Percentiles rank a stretch among this genome's conserved stretches.
Evolutionary conservation across 1,284 basidiomycete genomes (phyloP).

Genomic region (Cystobasidium slooffiae): DNA sequence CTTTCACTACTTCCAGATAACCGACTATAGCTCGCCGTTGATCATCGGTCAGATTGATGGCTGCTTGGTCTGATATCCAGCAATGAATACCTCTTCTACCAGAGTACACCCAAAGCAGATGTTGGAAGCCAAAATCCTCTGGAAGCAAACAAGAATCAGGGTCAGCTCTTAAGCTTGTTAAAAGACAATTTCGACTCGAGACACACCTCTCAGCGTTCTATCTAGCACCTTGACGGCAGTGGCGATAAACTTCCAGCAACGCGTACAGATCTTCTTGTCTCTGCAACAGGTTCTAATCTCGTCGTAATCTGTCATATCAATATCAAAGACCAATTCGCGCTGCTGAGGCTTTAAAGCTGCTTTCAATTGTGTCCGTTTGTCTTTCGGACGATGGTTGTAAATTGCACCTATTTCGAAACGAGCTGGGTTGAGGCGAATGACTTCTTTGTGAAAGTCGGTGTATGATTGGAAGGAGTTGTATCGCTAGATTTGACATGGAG

Average conservation of each 20-base stretch:
- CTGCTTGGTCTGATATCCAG: conserved; percentile 91
- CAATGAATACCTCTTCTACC: conserved; percentile 97
- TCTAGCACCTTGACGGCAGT: conserved; percentile 91
- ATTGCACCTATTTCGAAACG: conserved; percentile 97
- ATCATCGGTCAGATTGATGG: conserved; percentile 87
- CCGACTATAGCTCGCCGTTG: conserved; percentile 83
- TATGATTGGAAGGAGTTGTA: conserved; percentile 87
- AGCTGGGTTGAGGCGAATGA: conserved; percentile 77
- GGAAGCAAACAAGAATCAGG: neutral
- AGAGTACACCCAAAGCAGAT: conserved; percentile 96
- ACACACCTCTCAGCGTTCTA: conserved; percentile 68
- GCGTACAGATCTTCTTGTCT: conserved; percentile 85
- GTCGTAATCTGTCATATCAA: conserved; percentile 99
- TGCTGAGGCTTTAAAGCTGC: conserved; percentile 75
- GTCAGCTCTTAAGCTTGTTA: neutral
- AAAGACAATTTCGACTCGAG: conserved; percentile 33
- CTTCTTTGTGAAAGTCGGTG: conserved; percentile 91
- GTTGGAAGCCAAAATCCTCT: conserved; percentile 64
- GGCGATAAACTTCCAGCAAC: conserved; percentile 94
- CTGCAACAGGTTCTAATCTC: conserved; percentile 92
- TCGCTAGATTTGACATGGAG: conserved; percentile 58
- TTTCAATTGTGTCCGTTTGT: conserved; percentile 82
- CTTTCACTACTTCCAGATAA: conserved; percentile 84
- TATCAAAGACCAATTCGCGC: conserved; percentile 98
- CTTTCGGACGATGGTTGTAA: conserved; percentile 77